Percentiles rank a stretch among this genome's conserved stretches.
Conservation (phyloP, 2,329 filamentous ascomycete genomes). For the Aureobasidium sp. region DNA sequence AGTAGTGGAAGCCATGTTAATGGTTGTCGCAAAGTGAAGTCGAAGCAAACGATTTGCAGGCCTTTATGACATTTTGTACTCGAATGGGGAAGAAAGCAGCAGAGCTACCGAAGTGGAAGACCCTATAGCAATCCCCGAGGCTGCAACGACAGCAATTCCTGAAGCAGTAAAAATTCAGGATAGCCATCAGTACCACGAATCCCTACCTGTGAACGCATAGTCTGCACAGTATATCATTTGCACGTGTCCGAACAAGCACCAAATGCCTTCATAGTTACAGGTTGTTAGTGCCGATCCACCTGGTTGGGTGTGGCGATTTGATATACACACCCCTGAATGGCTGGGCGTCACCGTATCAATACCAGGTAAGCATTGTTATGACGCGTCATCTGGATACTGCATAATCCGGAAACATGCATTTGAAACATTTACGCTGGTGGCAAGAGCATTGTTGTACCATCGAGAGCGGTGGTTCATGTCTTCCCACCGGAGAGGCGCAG, state of each 20-base stretch:
- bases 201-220: too few species aligned
- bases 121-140: neutral
- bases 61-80: neutral
- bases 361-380: neutral
- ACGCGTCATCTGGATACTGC: too few species aligned
- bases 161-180: neutral
- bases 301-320: neutral
- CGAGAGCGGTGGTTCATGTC: too few species aligned
- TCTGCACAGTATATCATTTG: neutral
- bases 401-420: too few species aligned
- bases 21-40: neutral
- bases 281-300: neutral
- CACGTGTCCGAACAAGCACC: neutral
- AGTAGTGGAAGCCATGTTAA: neutral
- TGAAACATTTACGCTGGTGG: too few species aligned
- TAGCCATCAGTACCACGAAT: neutral
- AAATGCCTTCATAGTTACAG: neutral
- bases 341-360: neutral
- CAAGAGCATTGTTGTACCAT: too few species aligned
- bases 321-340: neutral
- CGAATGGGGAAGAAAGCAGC: neutral
- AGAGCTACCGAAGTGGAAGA: neutral
- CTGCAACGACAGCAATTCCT: neutral
- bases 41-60: neutral
- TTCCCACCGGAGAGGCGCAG: too few species aligned